Evolutionary conservation across 495 filamentous ascomycete species (phyloP), one percentile per base, ranked within the genome.

Genomic region (Penicillium salamii): DNA sequence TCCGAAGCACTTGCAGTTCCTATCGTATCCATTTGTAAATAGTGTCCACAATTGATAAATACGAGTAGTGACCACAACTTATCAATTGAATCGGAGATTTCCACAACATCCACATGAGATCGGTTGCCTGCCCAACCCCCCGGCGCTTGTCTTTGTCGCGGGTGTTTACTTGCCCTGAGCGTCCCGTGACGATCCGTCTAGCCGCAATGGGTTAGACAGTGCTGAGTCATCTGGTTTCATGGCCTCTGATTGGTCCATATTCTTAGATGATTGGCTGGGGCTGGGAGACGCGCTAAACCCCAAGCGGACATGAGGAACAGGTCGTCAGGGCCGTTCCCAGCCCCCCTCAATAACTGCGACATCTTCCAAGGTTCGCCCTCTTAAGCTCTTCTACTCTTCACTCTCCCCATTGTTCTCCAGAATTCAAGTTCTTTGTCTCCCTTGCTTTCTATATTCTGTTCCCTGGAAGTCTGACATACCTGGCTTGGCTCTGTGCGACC

Each of bases 91-190:
- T n/a, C n/a, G n/a, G n/a, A n/a, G n/a, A n/a, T n/a, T n/a, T n/a
- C n/a, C n/a, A n/a, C n/a, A n/a, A n/a, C n/a, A n/a, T n/a, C n/a
- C n/a, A n/a, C n/a, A n/a, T n/a, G n/a, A n/a, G n/a, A 61, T 61
- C 57, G 57, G 61, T 63, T 63, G 61, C 61, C 61, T 55, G 52
- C 23, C 49, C 61, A 63, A 63, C 61, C 34, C 46, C 14, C 38
- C 38, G 32, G 21, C 21, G 32, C 35, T 43, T 48, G 15, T 32
- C 47, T 42, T 57, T 5, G 57, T 61, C 52, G 50, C 58, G 47
- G 61, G 46, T 71, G 66, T 73, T 73, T 73, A 71, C 61, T 53
- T 68, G 53, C 44, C 55, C 48, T 56, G 52, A 60, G 56, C 58
- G 55, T 54, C 60, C 49, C 57, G 48, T 53, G 66, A 67, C 64